These are phyloP conservation scores for Phytophthora pini DNA, from an alignment of 352 stramenopile species.

Conservation along the genomic window DNA sequence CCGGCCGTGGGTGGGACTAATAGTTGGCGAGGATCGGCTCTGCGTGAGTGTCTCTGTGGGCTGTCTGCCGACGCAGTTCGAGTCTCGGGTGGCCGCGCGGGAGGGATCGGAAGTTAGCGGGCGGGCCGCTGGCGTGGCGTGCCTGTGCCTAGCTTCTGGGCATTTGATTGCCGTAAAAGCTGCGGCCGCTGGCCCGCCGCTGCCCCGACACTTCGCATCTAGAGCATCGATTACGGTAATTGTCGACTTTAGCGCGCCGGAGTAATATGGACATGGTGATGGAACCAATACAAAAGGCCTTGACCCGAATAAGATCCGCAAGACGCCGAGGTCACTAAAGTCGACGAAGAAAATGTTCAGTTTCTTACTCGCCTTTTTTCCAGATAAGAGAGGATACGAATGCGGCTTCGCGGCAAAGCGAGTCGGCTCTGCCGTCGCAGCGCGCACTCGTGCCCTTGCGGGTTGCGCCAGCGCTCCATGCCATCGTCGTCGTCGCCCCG, in stretches of 20 bases:
- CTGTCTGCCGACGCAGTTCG: constrained; percentile 33
- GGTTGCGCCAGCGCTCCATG: constrained; percentile 7
- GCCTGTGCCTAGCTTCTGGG: constrained; percentile 37
- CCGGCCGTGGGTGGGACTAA: constrained; percentile 45
- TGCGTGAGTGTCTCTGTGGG: constrained; percentile 30
- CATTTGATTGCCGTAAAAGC: constrained; percentile 49
- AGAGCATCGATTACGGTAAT: constrained; percentile 10
- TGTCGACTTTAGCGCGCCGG: constrained; percentile 4
- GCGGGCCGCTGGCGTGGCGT: constrained; percentile 33
- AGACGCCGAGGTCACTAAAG: constrained; percentile 11
- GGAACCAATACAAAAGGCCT: constrained; percentile 4
- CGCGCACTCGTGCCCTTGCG: constrained; percentile 1
- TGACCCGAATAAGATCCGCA: constrained; percentile 41
- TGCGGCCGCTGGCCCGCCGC: constrained; percentile 30
- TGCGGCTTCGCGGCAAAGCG: constrained; percentile 3
- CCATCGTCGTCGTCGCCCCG: not conserved
- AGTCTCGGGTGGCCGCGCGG: constrained; percentile 27
- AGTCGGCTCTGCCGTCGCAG: constrained; percentile 5
- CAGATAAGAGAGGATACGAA: constrained; percentile 3
- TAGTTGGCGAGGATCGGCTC: constrained; percentile 47
- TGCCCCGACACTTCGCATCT: constrained; percentile 40
- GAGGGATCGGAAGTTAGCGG: constrained; percentile 41
- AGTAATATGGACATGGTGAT: constrained; percentile 9
- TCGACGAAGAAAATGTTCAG: constrained; percentile 39
- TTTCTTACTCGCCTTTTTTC: constrained; percentile 29